Conservation (phyloP, 164 flowering plant species). For the Vitis rupestris region DNA sequence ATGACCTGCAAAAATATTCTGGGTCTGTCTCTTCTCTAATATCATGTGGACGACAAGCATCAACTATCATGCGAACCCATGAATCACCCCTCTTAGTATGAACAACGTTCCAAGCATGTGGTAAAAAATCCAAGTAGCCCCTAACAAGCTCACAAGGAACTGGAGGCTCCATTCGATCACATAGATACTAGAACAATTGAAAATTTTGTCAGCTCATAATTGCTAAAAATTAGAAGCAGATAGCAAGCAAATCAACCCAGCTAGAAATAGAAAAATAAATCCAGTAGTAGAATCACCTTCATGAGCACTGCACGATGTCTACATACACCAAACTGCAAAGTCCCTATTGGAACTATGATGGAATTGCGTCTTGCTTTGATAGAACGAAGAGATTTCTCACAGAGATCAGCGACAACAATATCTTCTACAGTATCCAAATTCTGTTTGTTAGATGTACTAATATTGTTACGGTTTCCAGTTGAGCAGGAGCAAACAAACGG, state of each 20-base stretch:
- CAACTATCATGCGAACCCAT: slow-evolving; percentile 85
- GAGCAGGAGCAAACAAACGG: slow-evolving; percentile 94
- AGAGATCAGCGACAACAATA: slow-evolving; percentile 48
- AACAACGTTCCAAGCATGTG: slow-evolving; percentile 97
- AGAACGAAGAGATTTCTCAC: slow-evolving; percentile 72
- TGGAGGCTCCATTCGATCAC: slow-evolving; percentile 90
- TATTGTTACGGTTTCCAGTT: slow-evolving; percentile 49
- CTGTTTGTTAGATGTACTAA: slow-evolving; percentile 17
- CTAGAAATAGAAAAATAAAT: not conserved
- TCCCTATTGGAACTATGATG: slow-evolving; percentile 81
- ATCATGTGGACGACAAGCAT: slow-evolving; percentile 97
- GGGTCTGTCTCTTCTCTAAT: slow-evolving; percentile 85
- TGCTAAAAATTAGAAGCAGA: not conserved
- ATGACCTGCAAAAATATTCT: slow-evolving; percentile 82
- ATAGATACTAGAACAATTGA: slow-evolving; percentile 61
- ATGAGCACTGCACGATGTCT: slow-evolving; percentile 92
- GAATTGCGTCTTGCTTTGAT: slow-evolving; percentile 67
- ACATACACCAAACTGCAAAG: slow-evolving; percentile 84
- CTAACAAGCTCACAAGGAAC: slow-evolving; percentile 95
- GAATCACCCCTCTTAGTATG: slow-evolving; percentile 48
- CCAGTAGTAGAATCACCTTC: slow-evolving; percentile 57
- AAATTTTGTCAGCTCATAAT: slow-evolving; percentile 24
- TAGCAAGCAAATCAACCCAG: not conserved
- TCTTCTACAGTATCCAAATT: slow-evolving; percentile 35
- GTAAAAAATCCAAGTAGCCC: slow-evolving; percentile 85